Conservation (phyloP, 2,329 filamentous ascomycete species). For the Phialophora chinensis region DNA sequence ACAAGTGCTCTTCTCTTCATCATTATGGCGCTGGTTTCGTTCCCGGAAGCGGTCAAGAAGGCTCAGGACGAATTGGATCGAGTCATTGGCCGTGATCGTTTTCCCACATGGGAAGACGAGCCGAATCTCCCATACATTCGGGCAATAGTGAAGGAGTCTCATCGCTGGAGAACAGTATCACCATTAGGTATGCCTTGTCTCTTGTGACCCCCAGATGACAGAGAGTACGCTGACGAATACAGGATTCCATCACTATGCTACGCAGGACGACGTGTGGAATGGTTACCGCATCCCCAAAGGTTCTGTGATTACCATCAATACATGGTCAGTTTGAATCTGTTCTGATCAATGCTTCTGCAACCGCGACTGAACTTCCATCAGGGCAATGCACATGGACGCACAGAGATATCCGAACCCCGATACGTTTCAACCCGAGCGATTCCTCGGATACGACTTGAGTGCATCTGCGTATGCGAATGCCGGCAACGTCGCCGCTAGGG, state of each 20-base stretch:
- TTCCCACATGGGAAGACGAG: no score
- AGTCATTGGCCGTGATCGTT: conserved; percentile 41
- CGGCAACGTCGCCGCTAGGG: conserved; percentile 14
- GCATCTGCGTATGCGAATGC: conserved; percentile 21
- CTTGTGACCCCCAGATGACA: conserved; percentile 48
- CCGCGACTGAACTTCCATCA: no score
- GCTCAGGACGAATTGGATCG: conserved; percentile 56
- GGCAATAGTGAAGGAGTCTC: no score
- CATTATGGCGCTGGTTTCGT: conserved; percentile 49
- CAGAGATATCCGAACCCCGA: conserved; percentile 49
- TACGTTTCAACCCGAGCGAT: conserved; percentile 55
- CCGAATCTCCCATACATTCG: no score
- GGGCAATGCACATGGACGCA: conserved; percentile 46
- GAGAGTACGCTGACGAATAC: conserved; percentile 38
- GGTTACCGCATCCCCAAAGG: conserved; percentile 58
- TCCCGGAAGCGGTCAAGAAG: conserved; percentile 57
- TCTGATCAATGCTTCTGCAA: no score
- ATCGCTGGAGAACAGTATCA: conserved; percentile 31
- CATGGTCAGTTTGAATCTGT: background rate
- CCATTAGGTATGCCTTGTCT: conserved; percentile 45
- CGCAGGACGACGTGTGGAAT: conserved; percentile 56
- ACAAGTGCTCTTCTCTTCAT: conserved; percentile 20
- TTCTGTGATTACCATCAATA: conserved; percentile 47
- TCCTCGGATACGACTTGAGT: conserved; percentile 47
- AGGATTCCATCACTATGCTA: conserved; percentile 40